Conservation (phyloP, 2,329 filamentous ascomycete species). For the Escovopsis weberi region DNA sequence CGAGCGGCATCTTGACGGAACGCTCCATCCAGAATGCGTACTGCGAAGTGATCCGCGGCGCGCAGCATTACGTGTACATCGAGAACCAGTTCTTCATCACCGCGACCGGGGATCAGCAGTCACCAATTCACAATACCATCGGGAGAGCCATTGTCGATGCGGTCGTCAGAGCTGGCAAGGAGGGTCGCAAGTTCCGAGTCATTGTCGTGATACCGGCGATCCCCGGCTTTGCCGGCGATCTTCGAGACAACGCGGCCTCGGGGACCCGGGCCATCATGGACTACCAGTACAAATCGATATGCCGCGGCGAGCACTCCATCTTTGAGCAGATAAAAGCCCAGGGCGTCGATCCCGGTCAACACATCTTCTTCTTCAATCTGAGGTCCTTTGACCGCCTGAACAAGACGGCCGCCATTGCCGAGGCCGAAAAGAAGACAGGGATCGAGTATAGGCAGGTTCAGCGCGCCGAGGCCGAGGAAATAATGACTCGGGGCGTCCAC, state of each 20-base stretch:
- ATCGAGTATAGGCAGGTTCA: conserved; percentile 79
- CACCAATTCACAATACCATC: conserved; percentile 75
- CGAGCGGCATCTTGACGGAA: conserved; percentile 72
- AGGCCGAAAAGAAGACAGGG: conserved; percentile 67
- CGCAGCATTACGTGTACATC: conserved; percentile 89
- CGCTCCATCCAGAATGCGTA: conserved; percentile 84
- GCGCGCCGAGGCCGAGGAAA: conserved; percentile 73
- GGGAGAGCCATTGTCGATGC: conserved; percentile 85
- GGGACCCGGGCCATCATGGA: conserved; percentile 96
- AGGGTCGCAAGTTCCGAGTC: conserved; percentile 75
- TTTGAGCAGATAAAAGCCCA: conserved; percentile 59
- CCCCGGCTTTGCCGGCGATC: conserved; percentile 85
- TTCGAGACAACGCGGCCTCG: conserved; percentile 66
- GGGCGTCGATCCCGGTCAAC: conserved; percentile 61
- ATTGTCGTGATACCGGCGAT: conserved; percentile 85
- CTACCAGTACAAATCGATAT: conserved; percentile 95
- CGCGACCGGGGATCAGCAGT: conserved; percentile 76
- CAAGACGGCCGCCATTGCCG: conserved; percentile 56
- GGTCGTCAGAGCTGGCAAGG: conserved; percentile 64
- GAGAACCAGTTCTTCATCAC: conserved; percentile 99
- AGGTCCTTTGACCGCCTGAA: conserved; percentile 87
- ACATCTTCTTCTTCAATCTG: conserved; percentile 91
- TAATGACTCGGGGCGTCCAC: conserved; percentile 65
- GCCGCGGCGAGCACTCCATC: conserved; percentile 81
- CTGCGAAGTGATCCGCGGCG: conserved; percentile 68